Conservation (phyloP, 352 stramenopile genomes). For the Pythium volutum region DNA sequence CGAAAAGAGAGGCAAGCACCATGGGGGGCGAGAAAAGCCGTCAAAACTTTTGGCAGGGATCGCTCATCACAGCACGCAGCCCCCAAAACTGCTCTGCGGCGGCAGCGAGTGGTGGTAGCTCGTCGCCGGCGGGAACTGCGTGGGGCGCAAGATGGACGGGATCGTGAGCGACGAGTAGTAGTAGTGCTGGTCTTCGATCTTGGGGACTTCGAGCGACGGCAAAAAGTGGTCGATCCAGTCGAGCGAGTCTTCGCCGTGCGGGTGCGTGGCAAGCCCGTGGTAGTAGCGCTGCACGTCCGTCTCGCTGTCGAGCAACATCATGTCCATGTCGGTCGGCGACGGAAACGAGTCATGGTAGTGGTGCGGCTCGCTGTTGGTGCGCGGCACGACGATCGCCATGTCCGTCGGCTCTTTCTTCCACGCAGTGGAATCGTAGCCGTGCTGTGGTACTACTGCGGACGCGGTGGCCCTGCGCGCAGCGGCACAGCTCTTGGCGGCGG, state of each 20-base stretch:
- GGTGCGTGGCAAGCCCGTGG: constrained; percentile 3
- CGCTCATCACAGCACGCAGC: constrained; percentile 15
- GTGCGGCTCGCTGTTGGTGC: constrained; percentile 23
- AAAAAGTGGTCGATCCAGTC: constrained; percentile 68
- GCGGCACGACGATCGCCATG: constrained; percentile 30
- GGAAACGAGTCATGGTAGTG: constrained; percentile 25
- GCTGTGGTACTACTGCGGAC: not conserved
- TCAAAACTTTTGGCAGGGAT: constrained; percentile 7
- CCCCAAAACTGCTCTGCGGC: constrained; percentile 14
- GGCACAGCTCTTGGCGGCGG: constrained; percentile 5
- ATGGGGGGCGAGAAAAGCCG: not conserved
- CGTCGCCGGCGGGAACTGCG: constrained; percentile 4
- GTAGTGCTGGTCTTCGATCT: constrained; percentile 20
- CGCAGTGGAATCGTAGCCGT: constrained; percentile 6
- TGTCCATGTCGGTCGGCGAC: constrained; percentile 40
- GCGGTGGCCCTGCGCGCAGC: constrained; percentile 6
- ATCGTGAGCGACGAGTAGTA: constrained; percentile 3
- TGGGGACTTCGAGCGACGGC: constrained; percentile 35
- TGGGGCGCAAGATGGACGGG: constrained; percentile 5
- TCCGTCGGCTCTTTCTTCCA: constrained; percentile 17
- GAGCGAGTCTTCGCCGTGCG: constrained; percentile 38
- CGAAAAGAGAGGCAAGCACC: not conserved
- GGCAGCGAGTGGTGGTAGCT: constrained; percentile 26
- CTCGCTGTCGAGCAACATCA: constrained; percentile 36
- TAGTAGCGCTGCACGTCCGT: constrained; percentile 24